A percentile compares a stretch with the other conserved stretches of the same genome.
Evolutionary conservation across 805 yeast species (phyloP).

Genomic region (Kuraishia cidri): DNA sequence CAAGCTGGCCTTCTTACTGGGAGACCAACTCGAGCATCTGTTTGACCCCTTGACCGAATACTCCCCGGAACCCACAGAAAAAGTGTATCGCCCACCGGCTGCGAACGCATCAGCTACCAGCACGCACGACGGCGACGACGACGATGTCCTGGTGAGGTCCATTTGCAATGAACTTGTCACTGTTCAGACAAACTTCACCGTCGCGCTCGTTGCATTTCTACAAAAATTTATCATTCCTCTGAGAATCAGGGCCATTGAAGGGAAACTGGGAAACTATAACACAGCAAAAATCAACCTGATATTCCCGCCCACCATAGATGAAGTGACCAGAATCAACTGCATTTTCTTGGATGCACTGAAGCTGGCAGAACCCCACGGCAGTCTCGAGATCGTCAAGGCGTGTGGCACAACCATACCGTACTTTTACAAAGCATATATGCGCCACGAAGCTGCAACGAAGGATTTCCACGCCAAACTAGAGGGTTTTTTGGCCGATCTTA

Average conservation of each 20-base stretch:
- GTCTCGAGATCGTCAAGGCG: slow-evolving; percentile 69
- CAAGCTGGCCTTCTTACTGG: slow-evolving; percentile 64
- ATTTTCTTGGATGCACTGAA: slow-evolving; percentile 70
- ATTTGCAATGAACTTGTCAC: slow-evolving; percentile 59
- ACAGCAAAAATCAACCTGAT: slow-evolving; percentile 63
- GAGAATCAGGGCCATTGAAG: slow-evolving; percentile 57
- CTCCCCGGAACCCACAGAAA: slow-evolving; percentile 81
- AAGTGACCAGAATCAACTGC: slow-evolving; percentile 83
- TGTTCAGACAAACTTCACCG: slow-evolving; percentile 69
- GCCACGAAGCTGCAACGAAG: slow-evolving; percentile 89
- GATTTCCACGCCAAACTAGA: slow-evolving; percentile 41
- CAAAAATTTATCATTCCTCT: slow-evolving; percentile 76
- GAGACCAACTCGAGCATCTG: slow-evolving; percentile 79
- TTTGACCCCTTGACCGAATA: slow-evolving; percentile 89
- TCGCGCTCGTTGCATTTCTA: slow-evolving; percentile 61
- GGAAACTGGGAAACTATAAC: slow-evolving; percentile 41
- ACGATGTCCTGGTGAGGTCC: slow-evolving; percentile 29
- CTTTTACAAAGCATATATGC: slow-evolving; percentile 84
- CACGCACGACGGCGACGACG: slow-evolving; percentile 18
- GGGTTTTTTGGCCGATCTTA: slow-evolving; percentile 28
- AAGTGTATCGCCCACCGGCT: slow-evolving; percentile 56
- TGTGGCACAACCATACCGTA: slow-evolving; percentile 80
- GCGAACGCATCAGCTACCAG: slow-evolving; percentile 6
- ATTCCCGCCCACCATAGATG: slow-evolving; percentile 95
- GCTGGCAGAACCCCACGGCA: slow-evolving; percentile 59